These are phyloP conservation scores for Aspergillus carbonarius DNA, from an alignment of 2,329 filamentous ascomycete species.

Conservation along the genomic window DNA sequence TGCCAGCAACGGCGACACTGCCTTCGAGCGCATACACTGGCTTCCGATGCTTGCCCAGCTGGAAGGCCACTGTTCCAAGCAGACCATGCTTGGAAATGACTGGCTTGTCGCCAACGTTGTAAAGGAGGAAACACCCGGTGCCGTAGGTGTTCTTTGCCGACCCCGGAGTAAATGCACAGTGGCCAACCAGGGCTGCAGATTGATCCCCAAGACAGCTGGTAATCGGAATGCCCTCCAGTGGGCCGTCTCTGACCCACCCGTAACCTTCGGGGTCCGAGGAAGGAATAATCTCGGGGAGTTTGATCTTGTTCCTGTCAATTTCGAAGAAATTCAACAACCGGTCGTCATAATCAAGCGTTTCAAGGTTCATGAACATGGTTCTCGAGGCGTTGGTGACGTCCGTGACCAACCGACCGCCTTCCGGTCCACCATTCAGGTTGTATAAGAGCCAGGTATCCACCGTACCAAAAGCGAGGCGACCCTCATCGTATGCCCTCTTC, in stretches of 20 bases:
- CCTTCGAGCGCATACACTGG: constrained; percentile 80
- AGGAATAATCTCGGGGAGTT: constrained; percentile 77
- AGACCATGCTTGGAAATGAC: constrained; percentile 82
- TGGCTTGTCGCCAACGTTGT: constrained; percentile 81
- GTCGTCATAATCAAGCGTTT: constrained; percentile 76
- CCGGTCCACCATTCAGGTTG: constrained; percentile 69
- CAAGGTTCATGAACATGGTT: constrained; percentile 93
- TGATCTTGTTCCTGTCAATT: constrained; percentile 69
- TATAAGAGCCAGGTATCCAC: constrained; percentile 88
- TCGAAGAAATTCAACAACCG: constrained; percentile 75
- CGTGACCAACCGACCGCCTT: constrained; percentile 71
- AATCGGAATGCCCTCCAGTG: constrained; percentile 69
- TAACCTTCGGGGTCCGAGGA: constrained; percentile 75
- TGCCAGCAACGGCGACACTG: constrained; percentile 77
- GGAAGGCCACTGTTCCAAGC: constrained; percentile 82
- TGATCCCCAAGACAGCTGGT: constrained; percentile 87
- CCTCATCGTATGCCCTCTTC: constrained; percentile 70
- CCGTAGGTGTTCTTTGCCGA: constrained; percentile 90
- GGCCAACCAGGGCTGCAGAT: constrained; percentile 80
- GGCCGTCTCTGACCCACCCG: constrained; percentile 64
- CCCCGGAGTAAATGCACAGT: constrained; percentile 78
- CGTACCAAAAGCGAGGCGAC: constrained; percentile 78
- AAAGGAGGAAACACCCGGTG: constrained; percentile 84
- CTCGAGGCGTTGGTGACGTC: constrained; percentile 85
- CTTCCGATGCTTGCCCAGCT: constrained; percentile 68